Conservation (phyloP, 164 flowering plant species). For the Vitis rotundifolia region DNA sequence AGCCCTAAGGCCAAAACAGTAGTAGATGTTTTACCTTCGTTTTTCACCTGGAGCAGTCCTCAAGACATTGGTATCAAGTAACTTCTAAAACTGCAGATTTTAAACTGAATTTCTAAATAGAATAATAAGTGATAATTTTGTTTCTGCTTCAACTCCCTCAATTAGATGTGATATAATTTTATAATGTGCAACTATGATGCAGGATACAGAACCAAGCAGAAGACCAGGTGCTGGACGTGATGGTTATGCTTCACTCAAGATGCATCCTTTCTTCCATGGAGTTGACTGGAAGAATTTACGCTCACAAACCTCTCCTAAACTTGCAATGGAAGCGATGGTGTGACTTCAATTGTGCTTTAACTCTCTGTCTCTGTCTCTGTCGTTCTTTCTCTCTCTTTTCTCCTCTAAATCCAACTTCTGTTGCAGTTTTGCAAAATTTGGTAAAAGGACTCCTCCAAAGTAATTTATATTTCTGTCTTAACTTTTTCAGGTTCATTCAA, state of each 20-base stretch:
- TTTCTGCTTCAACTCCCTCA: too few relatives aligned
- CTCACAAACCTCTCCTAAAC: constrained; percentile 61
- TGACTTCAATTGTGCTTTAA: background rate
- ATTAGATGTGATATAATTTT: background rate
- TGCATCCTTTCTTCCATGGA: constrained; percentile 85
- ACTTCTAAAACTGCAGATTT: too few relatives aligned
- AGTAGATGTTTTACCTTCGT: too few relatives aligned
- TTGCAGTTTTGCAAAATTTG: background rate
- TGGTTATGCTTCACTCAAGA: constrained; percentile 81
- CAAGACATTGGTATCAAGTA: too few relatives aligned
- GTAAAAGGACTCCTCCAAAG: background rate
- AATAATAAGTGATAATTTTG: too few relatives aligned
- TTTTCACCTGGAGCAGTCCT: too few relatives aligned
- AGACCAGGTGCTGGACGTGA: constrained; percentile 94
- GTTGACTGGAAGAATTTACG: constrained; percentile 82
- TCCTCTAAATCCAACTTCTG: background rate
- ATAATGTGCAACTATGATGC: constrained; percentile 21
- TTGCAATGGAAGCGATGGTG: constrained; percentile 61
- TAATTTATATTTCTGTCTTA: background rate
- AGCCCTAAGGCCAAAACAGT: background rate
- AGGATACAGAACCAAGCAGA: constrained; percentile 83
- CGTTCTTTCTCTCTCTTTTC: background rate
- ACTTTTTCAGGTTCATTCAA: constrained; percentile 29
- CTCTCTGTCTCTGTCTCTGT: background rate
- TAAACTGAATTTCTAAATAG: too few relatives aligned